A percentile compares a stretch with the other conserved stretches of the same genome.
phyloP scores from a whole-genome alignment of 345 rosid genomes.

The Aquilaria yunnanensis region DNA sequence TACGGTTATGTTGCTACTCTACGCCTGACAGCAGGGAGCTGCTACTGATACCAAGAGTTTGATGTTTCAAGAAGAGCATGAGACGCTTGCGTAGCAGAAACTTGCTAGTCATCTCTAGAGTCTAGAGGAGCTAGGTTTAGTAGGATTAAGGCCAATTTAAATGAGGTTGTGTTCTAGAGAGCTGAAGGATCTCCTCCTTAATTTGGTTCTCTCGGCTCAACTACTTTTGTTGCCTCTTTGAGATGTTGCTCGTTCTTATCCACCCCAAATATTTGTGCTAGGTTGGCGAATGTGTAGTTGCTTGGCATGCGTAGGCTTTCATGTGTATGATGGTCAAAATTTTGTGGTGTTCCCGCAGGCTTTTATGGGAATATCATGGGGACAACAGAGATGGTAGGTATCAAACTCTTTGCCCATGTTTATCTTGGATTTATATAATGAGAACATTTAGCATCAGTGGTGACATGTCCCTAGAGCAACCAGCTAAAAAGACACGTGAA shows the following conservation, averaged over 20 bases:
- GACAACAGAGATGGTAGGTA: constrained; percentile 30
- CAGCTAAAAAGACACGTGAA: constrained; percentile 13
- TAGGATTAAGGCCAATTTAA: constrained; percentile 5
- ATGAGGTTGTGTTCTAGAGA: not conserved
- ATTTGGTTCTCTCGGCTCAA: constrained; percentile 13
- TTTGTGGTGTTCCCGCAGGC: constrained; percentile 23
- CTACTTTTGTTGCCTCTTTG: constrained; percentile 10
- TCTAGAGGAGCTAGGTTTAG: constrained; percentile 10
- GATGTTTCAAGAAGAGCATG: constrained; percentile 3
- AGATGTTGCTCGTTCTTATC: constrained; percentile 5
- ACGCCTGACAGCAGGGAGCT: constrained; percentile 5
- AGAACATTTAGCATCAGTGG: constrained; percentile 9
- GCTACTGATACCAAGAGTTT: constrained; percentile 14
- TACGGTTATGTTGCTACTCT: constrained; percentile 5
- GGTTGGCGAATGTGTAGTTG: constrained; percentile 16
- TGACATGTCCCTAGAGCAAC: constrained; percentile 18
- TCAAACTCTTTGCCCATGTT: constrained; percentile 16
- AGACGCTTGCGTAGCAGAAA: not conserved
- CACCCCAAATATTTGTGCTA: constrained; percentile 5
- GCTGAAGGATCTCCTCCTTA: constrained; percentile 11
- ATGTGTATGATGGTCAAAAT: constrained; percentile 20
- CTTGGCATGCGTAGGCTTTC: constrained; percentile 13
- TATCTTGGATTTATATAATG: constrained; percentile 7
- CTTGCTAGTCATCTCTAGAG: not conserved
- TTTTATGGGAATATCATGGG: constrained; percentile 14